phyloP scores from a whole-genome alignment of 306 rosid species.

The Nissolia schottii region DNA sequence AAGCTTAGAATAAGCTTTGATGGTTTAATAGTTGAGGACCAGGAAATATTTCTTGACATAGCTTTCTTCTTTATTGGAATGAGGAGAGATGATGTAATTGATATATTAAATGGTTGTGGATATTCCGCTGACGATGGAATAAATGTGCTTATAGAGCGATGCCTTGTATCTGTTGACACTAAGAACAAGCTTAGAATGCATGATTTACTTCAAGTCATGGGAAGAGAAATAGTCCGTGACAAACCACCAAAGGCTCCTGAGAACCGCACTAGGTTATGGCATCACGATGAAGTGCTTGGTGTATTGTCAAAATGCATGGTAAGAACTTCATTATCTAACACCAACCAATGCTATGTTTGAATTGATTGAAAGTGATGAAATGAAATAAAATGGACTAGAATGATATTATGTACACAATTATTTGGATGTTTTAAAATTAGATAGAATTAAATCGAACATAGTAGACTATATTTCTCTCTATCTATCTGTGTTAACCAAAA shows the following conservation, averaged over 20 bases:
- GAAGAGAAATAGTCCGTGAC: constrained; percentile 10
- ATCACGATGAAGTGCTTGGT: neutral
- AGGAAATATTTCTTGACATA: neutral
- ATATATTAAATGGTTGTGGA: neutral
- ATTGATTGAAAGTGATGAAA: neutral
- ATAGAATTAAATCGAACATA: no score
- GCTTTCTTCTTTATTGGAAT: neutral
- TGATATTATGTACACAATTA: neutral
- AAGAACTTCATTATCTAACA: neutral
- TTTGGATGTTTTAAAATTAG: neutral
- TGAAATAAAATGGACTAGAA: neutral
- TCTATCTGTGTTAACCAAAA: no score
- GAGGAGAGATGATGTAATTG: neutral
- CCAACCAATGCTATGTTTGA: no score
- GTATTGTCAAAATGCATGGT: constrained; percentile 1
- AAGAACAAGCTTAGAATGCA: constrained; percentile 19
- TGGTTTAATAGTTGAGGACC: neutral
- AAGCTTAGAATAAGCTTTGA: constrained; percentile 8
- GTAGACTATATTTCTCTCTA: no score
- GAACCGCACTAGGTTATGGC: constrained; percentile 5
- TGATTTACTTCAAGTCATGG: constrained; percentile 16
- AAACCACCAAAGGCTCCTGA: neutral
- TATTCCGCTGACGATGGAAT: neutral
- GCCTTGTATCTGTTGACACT: neutral
- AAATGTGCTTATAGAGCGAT: neutral